Base-by-base conservation (phyloP, 2,329 filamentous ascomycete species). In the Trichoderma arundinaceum region DNA sequence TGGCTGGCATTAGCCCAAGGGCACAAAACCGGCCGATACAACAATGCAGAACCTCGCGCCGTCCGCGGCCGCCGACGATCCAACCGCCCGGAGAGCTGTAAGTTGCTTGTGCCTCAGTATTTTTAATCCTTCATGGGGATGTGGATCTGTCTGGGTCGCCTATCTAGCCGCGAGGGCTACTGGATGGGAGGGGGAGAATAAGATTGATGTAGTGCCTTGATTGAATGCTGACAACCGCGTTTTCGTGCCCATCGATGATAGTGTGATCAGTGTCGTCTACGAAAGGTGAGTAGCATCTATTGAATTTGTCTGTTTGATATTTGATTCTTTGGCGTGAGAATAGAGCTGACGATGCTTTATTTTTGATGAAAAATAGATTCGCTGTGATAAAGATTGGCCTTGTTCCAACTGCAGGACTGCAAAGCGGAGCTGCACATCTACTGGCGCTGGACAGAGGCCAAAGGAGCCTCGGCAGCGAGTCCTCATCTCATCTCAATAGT, bases 401-500 rank as follows among this genome's bases (percentile, higher is more conserved):
- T 87, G 85, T 72, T 83, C 84, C 60, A 87, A 86, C 70, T 87
- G 85, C 71, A 80, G 82, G 39, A 84, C 80, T 28, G 82, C 84
- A 33, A 82, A 81, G 68, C 78, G 84, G 8, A 71, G 78, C 12
- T 87, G 85, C 71, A 85, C 82, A 66, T 86, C 83, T 4, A 85
- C 83, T 0, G 84, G 84, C 3, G 76, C 79, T 12, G 82, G 82
- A 7, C 84, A 86, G 71, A 81, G 83, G 66, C 82, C 83, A 32
- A 85, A 83, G 72, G 84, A 86, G 71, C 76, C 79, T 51, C 79
- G 84, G 46, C 84, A 86, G 70, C 78, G 85, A 60, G 84, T 87
- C 44, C 77, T 87, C 68, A 87, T 87, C 66, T 86, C 85, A 2
- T 84, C 83, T 49, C 84, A 87, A 80, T 87, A 87, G 84, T 87